Conservation (phyloP, 192 early-diverging fungal genomes). For the Jimgerdemannia flammicorona region DNA sequence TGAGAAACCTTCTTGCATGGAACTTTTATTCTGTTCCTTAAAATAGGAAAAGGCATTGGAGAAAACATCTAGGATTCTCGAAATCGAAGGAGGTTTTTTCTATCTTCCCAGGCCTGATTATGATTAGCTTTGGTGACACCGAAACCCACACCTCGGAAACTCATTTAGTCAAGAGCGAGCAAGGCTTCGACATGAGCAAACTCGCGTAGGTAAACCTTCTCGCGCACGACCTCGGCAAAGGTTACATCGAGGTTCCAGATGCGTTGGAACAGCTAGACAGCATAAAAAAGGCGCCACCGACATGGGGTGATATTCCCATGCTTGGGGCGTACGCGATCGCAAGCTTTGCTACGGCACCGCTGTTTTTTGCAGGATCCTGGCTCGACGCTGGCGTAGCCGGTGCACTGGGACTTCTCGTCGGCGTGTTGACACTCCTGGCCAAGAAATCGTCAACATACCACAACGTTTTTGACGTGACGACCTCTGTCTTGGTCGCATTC, state of each 20-base stretch:
- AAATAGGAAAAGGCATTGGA: slow-evolving; percentile 45
- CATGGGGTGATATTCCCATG: slow-evolving; percentile 52
- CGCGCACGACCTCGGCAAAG: slow-evolving; percentile 51
- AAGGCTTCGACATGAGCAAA: slow-evolving; percentile 67
- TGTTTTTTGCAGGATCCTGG: slow-evolving; percentile 64
- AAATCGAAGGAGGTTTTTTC: slow-evolving; percentile 62
- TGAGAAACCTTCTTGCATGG: too few species aligned
- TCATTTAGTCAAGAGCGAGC: slow-evolving; percentile 53
- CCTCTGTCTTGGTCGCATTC: slow-evolving; percentile 26
- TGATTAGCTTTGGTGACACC: slow-evolving; percentile 69
- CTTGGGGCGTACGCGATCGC: slow-evolving; percentile 44
- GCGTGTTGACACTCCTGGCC: slow-evolving; percentile 57
- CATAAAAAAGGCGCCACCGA: slow-evolving; percentile 53
- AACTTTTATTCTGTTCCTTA: neutral
- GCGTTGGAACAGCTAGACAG: slow-evolving; percentile 48
- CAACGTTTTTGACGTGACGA: slow-evolving; percentile 62
- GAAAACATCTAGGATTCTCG: slow-evolving; percentile 42
- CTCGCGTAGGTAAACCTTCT: slow-evolving; percentile 59
- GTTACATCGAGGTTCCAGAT: slow-evolving; percentile 46
- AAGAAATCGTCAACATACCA: slow-evolving; percentile 58
- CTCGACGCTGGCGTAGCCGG: slow-evolving; percentile 51
- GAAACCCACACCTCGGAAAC: slow-evolving; percentile 77
- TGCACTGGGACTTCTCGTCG: slow-evolving; percentile 58
- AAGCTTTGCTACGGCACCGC: slow-evolving; percentile 56
- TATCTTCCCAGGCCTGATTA: slow-evolving; percentile 69